phyloP scores from a whole-genome alignment of 495 filamentous ascomycete genomes.

The Apodospora peruviana region DNA sequence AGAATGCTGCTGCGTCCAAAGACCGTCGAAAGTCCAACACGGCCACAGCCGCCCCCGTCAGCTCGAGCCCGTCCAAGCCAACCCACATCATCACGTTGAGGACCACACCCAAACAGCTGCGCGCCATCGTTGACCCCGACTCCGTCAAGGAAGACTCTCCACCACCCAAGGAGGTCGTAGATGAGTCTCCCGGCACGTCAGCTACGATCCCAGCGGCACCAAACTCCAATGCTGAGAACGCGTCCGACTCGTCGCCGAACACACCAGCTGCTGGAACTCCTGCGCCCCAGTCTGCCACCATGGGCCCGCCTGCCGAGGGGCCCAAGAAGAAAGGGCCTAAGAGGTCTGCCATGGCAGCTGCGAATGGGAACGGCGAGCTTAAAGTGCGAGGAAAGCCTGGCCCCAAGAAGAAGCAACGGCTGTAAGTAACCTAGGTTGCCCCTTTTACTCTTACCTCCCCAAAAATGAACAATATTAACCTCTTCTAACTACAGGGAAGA shows the following conservation, averaged over 20 bases:
- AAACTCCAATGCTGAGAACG: constrained; percentile 38
- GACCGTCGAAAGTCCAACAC: constrained; percentile 41
- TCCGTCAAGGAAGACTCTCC: constrained; percentile 39
- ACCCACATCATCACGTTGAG: constrained; percentile 32
- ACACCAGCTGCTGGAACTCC: constrained; percentile 42
- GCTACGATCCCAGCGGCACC: constrained; percentile 21
- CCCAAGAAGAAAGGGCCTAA: constrained; percentile 55
- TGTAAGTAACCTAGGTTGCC: constrained; percentile 58
- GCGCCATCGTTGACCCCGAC: constrained; percentile 37
- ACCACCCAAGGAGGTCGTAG: constrained; percentile 15
- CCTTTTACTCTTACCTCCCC: background rate
- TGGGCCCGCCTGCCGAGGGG: constrained; percentile 51
- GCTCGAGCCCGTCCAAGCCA: constrained; percentile 18
- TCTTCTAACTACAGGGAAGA: constrained; percentile 48
- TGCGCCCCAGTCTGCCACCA: constrained; percentile 33
- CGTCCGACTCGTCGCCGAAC: constrained; percentile 41
- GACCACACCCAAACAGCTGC: constrained; percentile 32
- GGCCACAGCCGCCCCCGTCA: constrained; percentile 4
- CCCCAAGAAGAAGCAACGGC: constrained; percentile 87
- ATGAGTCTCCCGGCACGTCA: constrained; percentile 26
- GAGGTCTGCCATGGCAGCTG: constrained; percentile 34
- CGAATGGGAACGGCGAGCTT: constrained; percentile 43
- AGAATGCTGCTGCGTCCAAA: constrained; percentile 34
- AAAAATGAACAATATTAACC: constrained; percentile 3
- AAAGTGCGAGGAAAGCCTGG: constrained; percentile 81